A percentile compares a stretch with the other conserved stretches of the same genome.
These are phyloP conservation scores for Talaromyces thailandensis DNA, from an alignment of 495 filamentous ascomycete genomes.

Conservation along the genomic window DNA sequence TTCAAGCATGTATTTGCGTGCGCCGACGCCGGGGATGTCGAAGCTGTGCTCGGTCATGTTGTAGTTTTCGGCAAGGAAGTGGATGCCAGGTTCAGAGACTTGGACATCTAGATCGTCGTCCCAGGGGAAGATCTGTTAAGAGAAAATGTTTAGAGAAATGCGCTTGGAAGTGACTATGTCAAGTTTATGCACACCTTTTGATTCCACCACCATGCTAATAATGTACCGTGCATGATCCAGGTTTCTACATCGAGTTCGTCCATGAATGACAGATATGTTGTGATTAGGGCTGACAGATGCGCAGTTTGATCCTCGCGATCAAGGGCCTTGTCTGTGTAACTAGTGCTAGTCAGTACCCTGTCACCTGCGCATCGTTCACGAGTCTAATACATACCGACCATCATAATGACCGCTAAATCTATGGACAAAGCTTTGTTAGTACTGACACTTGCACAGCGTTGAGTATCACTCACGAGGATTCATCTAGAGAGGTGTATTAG, in stretches of 20 bases:
- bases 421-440: slow-evolving; percentile 6
- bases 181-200: slow-evolving; percentile 25
- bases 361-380: neutral
- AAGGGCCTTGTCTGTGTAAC: slow-evolving; percentile 40
- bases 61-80: slow-evolving; percentile 49
- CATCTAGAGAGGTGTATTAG: slow-evolving; percentile 27
- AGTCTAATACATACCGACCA: slow-evolving; percentile 35
- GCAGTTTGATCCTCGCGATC: slow-evolving; percentile 36
- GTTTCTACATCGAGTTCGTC: slow-evolving; percentile 46
- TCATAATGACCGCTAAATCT: slow-evolving; percentile 58
- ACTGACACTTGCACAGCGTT: neutral
- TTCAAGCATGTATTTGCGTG: slow-evolving; percentile 46
- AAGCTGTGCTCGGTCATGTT: slow-evolving; percentile 55
- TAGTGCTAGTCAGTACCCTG: slow-evolving; percentile 11
- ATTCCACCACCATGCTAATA: slow-evolving; percentile 59
- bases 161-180: neutral
- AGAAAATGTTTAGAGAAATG: neutral
- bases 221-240: slow-evolving; percentile 56
- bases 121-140: slow-evolving; percentile 48
- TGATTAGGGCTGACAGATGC: slow-evolving; percentile 41
- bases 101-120: slow-evolving; percentile 55
- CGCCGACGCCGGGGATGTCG: slow-evolving; percentile 30
- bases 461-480: slow-evolving; percentile 40
- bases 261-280: slow-evolving; percentile 49
- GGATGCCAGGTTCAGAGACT: slow-evolving; percentile 45